phyloP scores from a whole-genome alignment of 805 yeast species.

The Ogataea nakhonphanomensis region DNA sequence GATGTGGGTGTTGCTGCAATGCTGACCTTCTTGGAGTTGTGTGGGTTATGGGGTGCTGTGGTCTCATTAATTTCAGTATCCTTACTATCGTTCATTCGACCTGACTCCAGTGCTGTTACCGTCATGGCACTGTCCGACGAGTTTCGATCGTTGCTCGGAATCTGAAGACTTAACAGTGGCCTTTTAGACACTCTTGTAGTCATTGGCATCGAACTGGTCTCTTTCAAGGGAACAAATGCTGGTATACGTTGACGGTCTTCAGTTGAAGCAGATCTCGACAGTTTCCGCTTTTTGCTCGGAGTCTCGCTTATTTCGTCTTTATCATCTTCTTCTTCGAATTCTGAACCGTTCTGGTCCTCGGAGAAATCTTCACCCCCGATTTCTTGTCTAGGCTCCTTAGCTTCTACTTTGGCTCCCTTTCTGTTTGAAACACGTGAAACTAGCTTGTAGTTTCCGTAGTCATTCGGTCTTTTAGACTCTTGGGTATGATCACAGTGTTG shows the following conservation, averaged over 20 bases:
- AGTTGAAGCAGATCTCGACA: neutral
- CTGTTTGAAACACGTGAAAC: slow-evolving; percentile 25
- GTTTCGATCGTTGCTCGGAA: slow-evolving; percentile 41
- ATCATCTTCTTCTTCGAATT: slow-evolving; percentile 12
- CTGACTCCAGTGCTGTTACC: slow-evolving; percentile 40
- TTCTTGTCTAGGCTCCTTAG: slow-evolving; percentile 1
- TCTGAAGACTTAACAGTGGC: slow-evolving; percentile 62
- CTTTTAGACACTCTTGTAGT: slow-evolving; percentile 30
- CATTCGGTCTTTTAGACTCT: slow-evolving; percentile 62
- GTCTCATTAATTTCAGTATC: neutral
- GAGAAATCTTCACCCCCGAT: neutral
- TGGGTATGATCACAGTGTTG: slow-evolving; percentile 34
- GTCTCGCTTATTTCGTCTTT: slow-evolving; percentile 12
- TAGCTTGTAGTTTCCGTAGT: slow-evolving; percentile 59
- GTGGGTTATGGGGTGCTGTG: slow-evolving; percentile 3
- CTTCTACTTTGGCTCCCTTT: slow-evolving; percentile 14
- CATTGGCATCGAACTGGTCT: neutral
- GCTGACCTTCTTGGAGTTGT: slow-evolving; percentile 6
- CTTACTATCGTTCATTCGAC: slow-evolving; percentile 7
- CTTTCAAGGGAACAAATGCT: slow-evolving; percentile 6
- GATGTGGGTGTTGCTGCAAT: slow-evolving; percentile 21
- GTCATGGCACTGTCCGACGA: slow-evolving; percentile 42
- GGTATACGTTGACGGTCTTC: slow-evolving; percentile 5
- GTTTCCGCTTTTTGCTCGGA: slow-evolving; percentile 5
- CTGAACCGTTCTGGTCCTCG: slow-evolving; percentile 3